Evolutionary conservation across 2,329 filamentous ascomycete genomes (phyloP).

Genomic region (Cordyceps cicadae): DNA sequence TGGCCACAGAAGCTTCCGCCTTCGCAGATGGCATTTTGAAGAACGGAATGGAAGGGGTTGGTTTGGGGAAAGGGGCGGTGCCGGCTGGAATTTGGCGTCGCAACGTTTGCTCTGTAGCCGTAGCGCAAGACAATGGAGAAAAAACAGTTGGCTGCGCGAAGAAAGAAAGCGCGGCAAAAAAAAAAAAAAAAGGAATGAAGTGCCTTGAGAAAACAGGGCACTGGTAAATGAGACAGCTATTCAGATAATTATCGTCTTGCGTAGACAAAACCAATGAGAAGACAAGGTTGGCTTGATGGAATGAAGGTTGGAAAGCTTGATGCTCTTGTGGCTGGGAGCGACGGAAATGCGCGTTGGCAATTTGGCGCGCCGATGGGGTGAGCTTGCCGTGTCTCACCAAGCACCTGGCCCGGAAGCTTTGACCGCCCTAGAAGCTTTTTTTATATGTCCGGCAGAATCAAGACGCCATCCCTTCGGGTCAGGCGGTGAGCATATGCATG

Average conservation of each 20-base stretch:
- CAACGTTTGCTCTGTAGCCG: not conserved
- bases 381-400: not conserved
- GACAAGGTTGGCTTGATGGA: slow-evolving; percentile 4
- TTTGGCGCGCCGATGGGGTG: not conserved
- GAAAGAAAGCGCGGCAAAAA: not conserved
- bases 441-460: slow-evolving; percentile 4
- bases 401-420: not conserved
- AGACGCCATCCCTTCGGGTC: not conserved
- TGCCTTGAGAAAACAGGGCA: not conserved
- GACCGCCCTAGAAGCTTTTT: slow-evolving; percentile 8
- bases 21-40: slow-evolving; percentile 6
- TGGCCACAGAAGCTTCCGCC: not conserved
- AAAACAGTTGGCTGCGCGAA: not conserved
- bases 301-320: slow-evolving; percentile 6
- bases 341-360: slow-evolving; percentile 2
- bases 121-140: not conserved
- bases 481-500: not conserved
- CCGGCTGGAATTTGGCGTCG: not conserved
- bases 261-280: not conserved
- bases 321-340: not conserved
- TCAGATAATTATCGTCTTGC: not conserved
- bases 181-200: not conserved
- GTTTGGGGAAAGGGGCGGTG: not conserved
- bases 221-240: not conserved
- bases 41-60: not conserved